Evolutionary conservation across 2,329 filamentous ascomycete genomes (phyloP).

Genomic region (Penicillium sp.): DNA sequence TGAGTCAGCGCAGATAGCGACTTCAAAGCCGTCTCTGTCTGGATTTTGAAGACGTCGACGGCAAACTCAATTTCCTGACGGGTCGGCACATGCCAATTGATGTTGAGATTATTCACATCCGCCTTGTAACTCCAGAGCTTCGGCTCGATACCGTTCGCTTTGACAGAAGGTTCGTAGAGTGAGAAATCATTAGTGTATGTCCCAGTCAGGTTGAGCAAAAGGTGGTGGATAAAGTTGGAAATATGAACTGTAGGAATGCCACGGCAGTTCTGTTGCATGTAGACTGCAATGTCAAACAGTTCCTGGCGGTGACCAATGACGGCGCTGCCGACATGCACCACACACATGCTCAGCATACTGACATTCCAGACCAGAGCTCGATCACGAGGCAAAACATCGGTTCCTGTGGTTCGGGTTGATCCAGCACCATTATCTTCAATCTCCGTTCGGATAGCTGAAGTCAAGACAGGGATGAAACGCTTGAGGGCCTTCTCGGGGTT

Average conservation of each 20-base stretch:
- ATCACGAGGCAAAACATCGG: constrained; percentile 85
- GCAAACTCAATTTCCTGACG: constrained; percentile 78
- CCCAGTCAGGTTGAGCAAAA: constrained; percentile 85
- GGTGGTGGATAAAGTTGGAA: constrained; percentile 94
- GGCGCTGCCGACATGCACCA: constrained; percentile 86
- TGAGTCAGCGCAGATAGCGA: constrained; percentile 72
- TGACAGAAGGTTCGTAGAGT: constrained; percentile 70
- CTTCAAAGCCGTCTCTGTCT: constrained; percentile 66
- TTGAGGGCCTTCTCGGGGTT: constrained; percentile 88
- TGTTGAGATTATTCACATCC: constrained; percentile 64
- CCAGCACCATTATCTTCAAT: constrained; percentile 95
- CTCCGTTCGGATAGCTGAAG: constrained; percentile 85
- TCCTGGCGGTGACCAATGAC: constrained; percentile 83
- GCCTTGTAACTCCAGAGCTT: constrained; percentile 77
- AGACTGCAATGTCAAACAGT: constrained; percentile 79
- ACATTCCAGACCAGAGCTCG: constrained; percentile 92
- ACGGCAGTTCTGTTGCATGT: constrained; percentile 93
- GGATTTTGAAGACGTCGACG: constrained; percentile 75
- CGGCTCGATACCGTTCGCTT: constrained; percentile 62
- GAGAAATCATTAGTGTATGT: constrained; percentile 87
- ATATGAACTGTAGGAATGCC: constrained; percentile 91
- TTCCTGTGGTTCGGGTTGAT: constrained; percentile 84
- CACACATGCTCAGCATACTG: constrained; percentile 94
- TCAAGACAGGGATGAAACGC: constrained; percentile 79
- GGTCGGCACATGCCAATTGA: constrained; percentile 83